Evolutionary conservation across 169 alveolate species (phyloP), one percentile per base, ranked within the genome.

Genomic region (Plasmodium vinckei): DNA sequence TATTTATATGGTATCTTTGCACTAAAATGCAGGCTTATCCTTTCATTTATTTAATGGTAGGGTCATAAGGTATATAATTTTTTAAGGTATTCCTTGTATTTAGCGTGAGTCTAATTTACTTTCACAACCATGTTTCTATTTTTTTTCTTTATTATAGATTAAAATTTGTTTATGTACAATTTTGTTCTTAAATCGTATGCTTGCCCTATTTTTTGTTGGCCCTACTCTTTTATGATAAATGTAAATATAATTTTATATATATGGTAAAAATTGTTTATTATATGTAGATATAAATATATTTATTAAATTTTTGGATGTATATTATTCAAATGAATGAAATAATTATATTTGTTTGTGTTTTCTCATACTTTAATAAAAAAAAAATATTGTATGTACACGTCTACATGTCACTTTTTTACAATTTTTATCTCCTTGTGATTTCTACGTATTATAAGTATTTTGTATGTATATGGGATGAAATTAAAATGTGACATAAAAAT

Each of bases 371-470:
- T 49, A 71, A 19, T 53, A 49, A 10, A 71, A 10, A 70, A 70
- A 44, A 44, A 71, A 71, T 33, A 12, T 71, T 71, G 84, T 71
- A 71, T 59, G 84, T 71, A 71, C 84, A 71, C 69, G 84, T 25
- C 84, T 71, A 17, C n/a, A 23, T 27, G 49, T 15, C 84, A 13
- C 13, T 15, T 51, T 51, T 51, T 21, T 51, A 27, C 10, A 17
- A 27, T 9, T 61, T 70, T 70, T 70, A 17, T 70, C 25, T 47
- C 61, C 27, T 47, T 51, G 42, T 33, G 42, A 33, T 33, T 33
- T 33, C 42, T 33, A 33, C 42, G 42, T 33, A 33, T 33, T 33
- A 33, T 33, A 33, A 33, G 42, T 33, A 33, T 33, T 33, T 33
- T 33, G 5, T 33, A 33, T 4, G 7, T 4, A 33, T 33, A 33